Percentiles rank a stretch among this genome's conserved stretches.
Evolutionary conservation across 306 rosid species (phyloP).

Genomic region (Citrullus mucosospermus): DNA sequence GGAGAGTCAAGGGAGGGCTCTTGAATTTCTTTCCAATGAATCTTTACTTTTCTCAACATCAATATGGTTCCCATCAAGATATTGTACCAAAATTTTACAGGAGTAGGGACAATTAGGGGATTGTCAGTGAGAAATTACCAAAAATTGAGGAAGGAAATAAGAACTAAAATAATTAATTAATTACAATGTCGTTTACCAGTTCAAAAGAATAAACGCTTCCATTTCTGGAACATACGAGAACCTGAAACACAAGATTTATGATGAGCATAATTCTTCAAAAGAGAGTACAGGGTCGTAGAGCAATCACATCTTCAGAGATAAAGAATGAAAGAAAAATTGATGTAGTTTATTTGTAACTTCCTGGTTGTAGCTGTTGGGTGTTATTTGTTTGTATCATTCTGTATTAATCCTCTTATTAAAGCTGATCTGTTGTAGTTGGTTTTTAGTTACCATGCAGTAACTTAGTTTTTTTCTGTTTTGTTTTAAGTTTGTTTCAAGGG

Average conservation of each 20-base stretch:
- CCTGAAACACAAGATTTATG: conserved; percentile 27
- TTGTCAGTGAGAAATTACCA: not conserved
- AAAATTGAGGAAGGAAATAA: not conserved
- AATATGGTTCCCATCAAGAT: not conserved
- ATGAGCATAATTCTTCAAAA: not conserved
- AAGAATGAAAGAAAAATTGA: not conserved
- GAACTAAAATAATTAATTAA: not conserved
- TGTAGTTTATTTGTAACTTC: too few species aligned
- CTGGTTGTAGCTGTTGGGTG: too few species aligned
- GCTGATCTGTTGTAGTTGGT: too few species aligned
- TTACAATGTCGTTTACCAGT: conserved; percentile 30
- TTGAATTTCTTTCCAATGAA: not conserved
- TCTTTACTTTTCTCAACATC: not conserved
- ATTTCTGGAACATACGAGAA: conserved; percentile 62
- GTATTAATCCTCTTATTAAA: too few species aligned
- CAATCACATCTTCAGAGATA: not conserved
- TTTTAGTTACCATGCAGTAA: too few species aligned
- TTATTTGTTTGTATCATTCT: too few species aligned
- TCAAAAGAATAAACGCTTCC: conserved; percentile 66
- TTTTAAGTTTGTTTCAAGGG: too few species aligned
- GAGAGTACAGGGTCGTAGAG: not conserved
- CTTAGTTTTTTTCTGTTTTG: too few species aligned
- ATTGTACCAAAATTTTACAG: not conserved
- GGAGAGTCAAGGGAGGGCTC: not conserved
- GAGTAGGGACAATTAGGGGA: not conserved